Conservation (phyloP, 2,329 filamentous ascomycete genomes). For the Aspergillus floridensis region DNA sequence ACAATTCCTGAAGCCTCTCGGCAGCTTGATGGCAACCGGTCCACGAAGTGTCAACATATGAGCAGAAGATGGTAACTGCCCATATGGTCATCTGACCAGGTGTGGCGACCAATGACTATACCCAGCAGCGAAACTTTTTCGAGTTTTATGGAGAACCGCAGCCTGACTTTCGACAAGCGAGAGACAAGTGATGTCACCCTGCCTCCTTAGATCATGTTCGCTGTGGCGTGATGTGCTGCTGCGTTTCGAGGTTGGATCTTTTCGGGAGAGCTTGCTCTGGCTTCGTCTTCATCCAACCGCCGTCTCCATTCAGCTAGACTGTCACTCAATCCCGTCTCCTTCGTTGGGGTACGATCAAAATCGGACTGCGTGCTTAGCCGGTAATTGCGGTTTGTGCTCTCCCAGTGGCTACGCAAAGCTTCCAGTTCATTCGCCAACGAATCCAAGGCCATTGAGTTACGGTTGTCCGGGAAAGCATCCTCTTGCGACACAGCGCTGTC, state of each 20-base stretch:
- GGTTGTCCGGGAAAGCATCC: slow-evolving; percentile 49
- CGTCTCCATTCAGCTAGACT: slow-evolving; percentile 78
- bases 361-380: slow-evolving; percentile 86
- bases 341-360: slow-evolving; percentile 63
- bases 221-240: slow-evolving; percentile 20
- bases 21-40: background rate
- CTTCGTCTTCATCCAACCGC: slow-evolving; percentile 63
- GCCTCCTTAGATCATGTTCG: slow-evolving; percentile 37
- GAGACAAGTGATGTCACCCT: slow-evolving; percentile 15
- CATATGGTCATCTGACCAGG: background rate
- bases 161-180: slow-evolving; percentile 16
- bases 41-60: background rate
- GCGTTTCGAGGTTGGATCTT: slow-evolving; percentile 26
- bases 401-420: slow-evolving; percentile 86
- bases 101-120: background rate
- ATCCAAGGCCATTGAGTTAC: slow-evolving; percentile 73
- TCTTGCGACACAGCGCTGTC: slow-evolving; percentile 45
- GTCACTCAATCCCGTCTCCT: slow-evolving; percentile 58
- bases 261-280: slow-evolving; percentile 28
- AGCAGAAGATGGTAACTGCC: background rate
- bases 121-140: background rate
- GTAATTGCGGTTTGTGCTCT: slow-evolving; percentile 93
- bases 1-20: background rate
- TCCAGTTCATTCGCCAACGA: slow-evolving; percentile 90
- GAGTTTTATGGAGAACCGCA: background rate